Evolutionary conservation across 2,329 filamentous ascomycete species (phyloP), one percentile per base, ranked within the genome.

Genomic region (Aureobasidium zeae): DNA sequence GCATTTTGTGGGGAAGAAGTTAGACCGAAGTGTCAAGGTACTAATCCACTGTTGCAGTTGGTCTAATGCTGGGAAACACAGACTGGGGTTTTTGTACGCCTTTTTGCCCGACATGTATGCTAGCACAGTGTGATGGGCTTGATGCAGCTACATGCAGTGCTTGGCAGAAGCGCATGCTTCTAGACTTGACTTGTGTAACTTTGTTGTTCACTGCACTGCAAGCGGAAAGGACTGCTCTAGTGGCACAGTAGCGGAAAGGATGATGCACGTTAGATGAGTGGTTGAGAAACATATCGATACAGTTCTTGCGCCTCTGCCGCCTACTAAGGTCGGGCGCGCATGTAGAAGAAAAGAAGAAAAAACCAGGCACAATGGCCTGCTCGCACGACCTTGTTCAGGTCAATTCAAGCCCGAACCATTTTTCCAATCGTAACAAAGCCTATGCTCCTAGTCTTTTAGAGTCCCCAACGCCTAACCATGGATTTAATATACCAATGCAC

Each of bases 401-500:
- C n/a, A n/a, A n/a, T n/a, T n/a, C n/a, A n/a, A n/a, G n/a, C n/a
- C n/a, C n/a, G n/a, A n/a, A n/a, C n/a, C n/a, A n/a, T n/a, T n/a
- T n/a, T n/a, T 28, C 30, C 39, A 21, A 43, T 34, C 22, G 16
- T 28, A 28, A 16, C 21, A 43, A 30, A 16, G 34, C 21, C 5
- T n/a, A 28, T 34, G 30, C 22, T 34, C 30, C 22, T 34, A 20
- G 22, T 43, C 5, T 34, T n/a, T 28, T 20, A 31, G 34, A 43
- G 21, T 43, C 39, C 39, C 39, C 39, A 15, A 25, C 39, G 39
- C 39, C 39, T 29, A 43, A 34, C 39, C 39, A 43, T 43, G 39
- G 34, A 26, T 43, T 20, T 32, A 34, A 34, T 3, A 44, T 39
- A 32, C 32, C 22, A 28, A 38, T 36, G 31, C 19, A 45, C 34